Percentiles rank a stretch among this genome's conserved stretches.
These are phyloP conservation scores for Verticillium tricorpus DNA, from an alignment of 2,329 filamentous ascomycete genomes.

Conservation along the genomic window DNA sequence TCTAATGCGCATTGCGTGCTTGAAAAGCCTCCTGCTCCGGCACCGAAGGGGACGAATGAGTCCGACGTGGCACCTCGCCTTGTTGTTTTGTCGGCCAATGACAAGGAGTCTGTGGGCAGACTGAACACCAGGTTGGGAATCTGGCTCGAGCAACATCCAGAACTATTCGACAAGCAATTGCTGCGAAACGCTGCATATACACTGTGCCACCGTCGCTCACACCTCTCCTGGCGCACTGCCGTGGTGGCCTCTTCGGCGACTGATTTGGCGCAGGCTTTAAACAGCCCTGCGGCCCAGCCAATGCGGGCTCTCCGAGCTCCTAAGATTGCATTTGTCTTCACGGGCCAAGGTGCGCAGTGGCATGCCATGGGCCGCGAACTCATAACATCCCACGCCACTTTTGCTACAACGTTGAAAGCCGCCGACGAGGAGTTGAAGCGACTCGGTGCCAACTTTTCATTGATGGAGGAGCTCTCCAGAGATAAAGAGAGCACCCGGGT, in stretches of 20 bases:
- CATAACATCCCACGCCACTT: slow-evolving; percentile 17
- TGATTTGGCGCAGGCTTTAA: background rate
- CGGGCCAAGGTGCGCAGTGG: slow-evolving; percentile 23
- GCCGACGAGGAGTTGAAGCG: slow-evolving; percentile 23
- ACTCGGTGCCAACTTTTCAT: background rate
- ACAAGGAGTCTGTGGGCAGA: background rate
- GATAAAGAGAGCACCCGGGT: slow-evolving; percentile 27
- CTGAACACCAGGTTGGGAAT: background rate
- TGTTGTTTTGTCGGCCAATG: background rate
- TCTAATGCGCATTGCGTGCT: slow-evolving; percentile 13
- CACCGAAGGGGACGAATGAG: too few relatives aligned
- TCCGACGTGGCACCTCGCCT: background rate
- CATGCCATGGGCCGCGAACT: slow-evolving; percentile 16
- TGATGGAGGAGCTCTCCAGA: slow-evolving; percentile 2
- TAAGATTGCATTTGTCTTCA: slow-evolving; percentile 18
- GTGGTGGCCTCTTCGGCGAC: slow-evolving; percentile 1
- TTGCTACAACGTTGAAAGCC: slow-evolving; percentile 23
- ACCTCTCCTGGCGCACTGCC: slow-evolving; percentile 9
- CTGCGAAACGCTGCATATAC: slow-evolving; percentile 14
- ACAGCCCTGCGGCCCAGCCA: background rate
- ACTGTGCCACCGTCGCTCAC: slow-evolving; percentile 7
- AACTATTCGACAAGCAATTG: background rate
- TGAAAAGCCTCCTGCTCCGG: background rate
- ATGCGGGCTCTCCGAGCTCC: background rate
- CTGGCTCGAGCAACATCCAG: slow-evolving; percentile 4